A percentile compares a stretch with the other conserved stretches of the same genome.
These are phyloP conservation scores for Cladosporium oxysporum DNA, from an alignment of 2,329 filamentous ascomycete species.

Conservation along the genomic window DNA sequence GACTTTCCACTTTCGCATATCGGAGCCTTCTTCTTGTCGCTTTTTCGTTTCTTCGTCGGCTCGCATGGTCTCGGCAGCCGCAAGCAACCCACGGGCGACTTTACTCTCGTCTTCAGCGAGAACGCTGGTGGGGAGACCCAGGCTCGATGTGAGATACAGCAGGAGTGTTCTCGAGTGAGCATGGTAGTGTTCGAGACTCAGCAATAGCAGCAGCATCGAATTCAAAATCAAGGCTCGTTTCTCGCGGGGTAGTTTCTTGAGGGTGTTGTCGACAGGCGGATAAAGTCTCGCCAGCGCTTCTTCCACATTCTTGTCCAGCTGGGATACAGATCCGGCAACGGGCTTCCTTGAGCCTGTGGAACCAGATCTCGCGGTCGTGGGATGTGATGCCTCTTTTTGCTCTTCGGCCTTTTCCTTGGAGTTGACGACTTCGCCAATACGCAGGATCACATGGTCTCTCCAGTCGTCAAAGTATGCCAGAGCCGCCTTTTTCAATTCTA, in stretches of 20 bases:
- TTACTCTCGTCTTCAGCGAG: conserved; percentile 57
- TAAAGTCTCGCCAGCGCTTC: conserved; percentile 36
- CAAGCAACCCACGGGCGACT: conserved; percentile 72
- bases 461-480: conserved; percentile 77
- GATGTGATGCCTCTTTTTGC: conserved; percentile 41
- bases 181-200: conserved; percentile 43
- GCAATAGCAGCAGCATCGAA: conserved; percentile 40
- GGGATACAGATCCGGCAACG: conserved; percentile 23
- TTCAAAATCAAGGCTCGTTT: conserved; percentile 41
- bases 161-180: conserved; percentile 41
- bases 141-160: conserved; percentile 37
- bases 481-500: conserved; percentile 69
- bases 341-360: conserved; percentile 25
- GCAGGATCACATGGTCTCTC: conserved; percentile 68
- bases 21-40: conserved; percentile 66
- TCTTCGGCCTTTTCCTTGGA: conserved; percentile 36
- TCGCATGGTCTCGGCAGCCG: conserved; percentile 74
- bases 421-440: conserved; percentile 67
- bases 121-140: conserved; percentile 36
- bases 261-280: conserved; percentile 41
- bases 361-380: conserved; percentile 29
- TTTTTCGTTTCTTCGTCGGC: conserved; percentile 76
- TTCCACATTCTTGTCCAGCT: conserved; percentile 34
- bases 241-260: conserved; percentile 39
- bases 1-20: conserved; percentile 74